Evolutionary conservation across 495 filamentous ascomycete species (phyloP).

Genomic region (Talaromyces ruber): DNA sequence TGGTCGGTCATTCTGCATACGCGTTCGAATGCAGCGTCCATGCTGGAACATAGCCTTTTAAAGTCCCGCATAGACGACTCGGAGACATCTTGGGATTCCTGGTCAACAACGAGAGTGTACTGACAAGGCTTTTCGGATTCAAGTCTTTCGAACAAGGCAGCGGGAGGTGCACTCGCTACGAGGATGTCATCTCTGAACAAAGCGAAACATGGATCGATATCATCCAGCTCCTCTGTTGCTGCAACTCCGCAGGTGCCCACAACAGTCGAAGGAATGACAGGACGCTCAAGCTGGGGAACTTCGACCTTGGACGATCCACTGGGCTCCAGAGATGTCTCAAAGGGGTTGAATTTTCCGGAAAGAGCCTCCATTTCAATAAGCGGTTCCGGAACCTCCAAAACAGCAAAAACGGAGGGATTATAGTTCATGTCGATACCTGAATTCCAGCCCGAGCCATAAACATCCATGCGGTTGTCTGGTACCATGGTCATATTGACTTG

Average conservation of each 20-base stretch:
- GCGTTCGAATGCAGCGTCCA: slow-evolving; percentile 42
- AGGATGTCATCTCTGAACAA: slow-evolving; percentile 41
- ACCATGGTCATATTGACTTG: slow-evolving; percentile 66
- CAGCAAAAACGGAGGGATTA: slow-evolving; percentile 70
- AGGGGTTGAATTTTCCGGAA: slow-evolving; percentile 57
- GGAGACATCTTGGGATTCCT: slow-evolving; percentile 29
- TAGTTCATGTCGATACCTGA: slow-evolving; percentile 44
- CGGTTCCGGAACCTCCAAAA: slow-evolving; percentile 65
- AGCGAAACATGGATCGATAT: slow-evolving; percentile 50
- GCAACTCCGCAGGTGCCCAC: slow-evolving; percentile 22
- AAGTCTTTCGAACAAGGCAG: slow-evolving; percentile 28
- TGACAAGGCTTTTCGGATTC: slow-evolving; percentile 48
- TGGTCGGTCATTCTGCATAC: slow-evolving; percentile 38
- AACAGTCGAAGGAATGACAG: slow-evolving; percentile 20
- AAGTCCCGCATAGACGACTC: slow-evolving; percentile 29
- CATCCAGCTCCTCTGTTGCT: slow-evolving; percentile 46
- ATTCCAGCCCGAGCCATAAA: slow-evolving; percentile 45
- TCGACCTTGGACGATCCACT: slow-evolving; percentile 42
- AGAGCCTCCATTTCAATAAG: slow-evolving; percentile 56
- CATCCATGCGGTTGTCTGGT: slow-evolving; percentile 57
- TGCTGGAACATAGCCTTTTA: slow-evolving; percentile 36
- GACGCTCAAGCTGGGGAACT: slow-evolving; percentile 36
- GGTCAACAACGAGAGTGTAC: slow-evolving; percentile 50
- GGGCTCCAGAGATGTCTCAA: slow-evolving; percentile 17
- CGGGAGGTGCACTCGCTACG: slow-evolving; percentile 4